Evolutionary conservation across 192 early-diverging fungal genomes (phyloP).

Genomic region (Rhizophagus sp.): DNA sequence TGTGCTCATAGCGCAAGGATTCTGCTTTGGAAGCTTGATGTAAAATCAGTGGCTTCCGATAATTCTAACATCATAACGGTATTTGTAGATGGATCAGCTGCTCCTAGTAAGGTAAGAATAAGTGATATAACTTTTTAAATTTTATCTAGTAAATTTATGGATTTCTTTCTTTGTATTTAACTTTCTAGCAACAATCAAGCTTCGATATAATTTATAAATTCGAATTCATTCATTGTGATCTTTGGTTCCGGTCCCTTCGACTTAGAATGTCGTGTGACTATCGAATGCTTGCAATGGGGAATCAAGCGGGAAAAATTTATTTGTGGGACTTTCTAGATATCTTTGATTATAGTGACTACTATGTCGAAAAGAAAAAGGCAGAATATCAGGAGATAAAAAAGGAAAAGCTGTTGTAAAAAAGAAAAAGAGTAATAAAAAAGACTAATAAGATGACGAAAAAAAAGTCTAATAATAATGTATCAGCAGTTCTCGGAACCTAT

Average conservation of each 20-base stretch:
- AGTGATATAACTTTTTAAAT: background rate
- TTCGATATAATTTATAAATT: constrained; percentile 29
- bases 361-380: constrained; percentile 6
- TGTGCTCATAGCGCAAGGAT: constrained; percentile 13
- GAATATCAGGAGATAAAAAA: background rate
- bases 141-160: background rate
- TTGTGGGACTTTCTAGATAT: constrained; percentile 21
- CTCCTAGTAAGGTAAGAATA: background rate
- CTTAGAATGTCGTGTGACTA: constrained; percentile 15
- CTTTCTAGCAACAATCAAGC: constrained; percentile 16
- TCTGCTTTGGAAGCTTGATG: constrained; percentile 25
- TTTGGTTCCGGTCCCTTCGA: constrained; percentile 29
- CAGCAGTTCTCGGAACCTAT: background rate
- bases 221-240: constrained; percentile 21
- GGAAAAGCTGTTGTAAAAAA: background rate
- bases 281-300: constrained; percentile 14
- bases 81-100: constrained; percentile 18
- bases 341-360: constrained; percentile 6
- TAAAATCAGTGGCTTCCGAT: constrained; percentile 2
- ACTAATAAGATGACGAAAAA: no score
- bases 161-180: background rate
- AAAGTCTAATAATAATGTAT: no score
- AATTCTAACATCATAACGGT: background rate
- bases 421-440: background rate
- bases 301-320: constrained; percentile 25